Base-by-base conservation (phyloP, 2,329 filamentous ascomycete genomes). In the Exophiala alcalophila region DNA sequence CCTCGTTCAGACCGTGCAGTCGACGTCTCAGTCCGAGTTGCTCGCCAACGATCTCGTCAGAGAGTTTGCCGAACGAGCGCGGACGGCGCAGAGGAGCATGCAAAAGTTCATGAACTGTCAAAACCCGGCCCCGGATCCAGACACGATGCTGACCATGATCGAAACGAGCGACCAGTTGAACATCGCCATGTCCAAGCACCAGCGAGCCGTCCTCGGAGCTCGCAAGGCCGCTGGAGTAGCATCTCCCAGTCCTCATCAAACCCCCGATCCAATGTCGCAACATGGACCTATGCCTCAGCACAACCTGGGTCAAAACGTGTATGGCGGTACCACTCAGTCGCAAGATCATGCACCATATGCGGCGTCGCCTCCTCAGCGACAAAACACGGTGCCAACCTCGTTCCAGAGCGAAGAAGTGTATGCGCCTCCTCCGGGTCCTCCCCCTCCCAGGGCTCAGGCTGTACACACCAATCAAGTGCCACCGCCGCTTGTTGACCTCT, bases 101-200 rank as follows among this genome's bases (percentile, higher is more conserved):
- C 89, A 96, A 59, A 74, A 74, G 21, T 97, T 94, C 67, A 95
- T 97, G 72, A 74, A 81, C 28, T 79, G 82, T 32, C 81, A 84
- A 43, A 78, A 87, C 60, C 90, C 91, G 0, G 62, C 78, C 1
- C 90, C 91, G 0, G 92, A 97, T 63, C 91, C 95, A 58, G 84
- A 95, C 55, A 97, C 91, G 1, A 88, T 97, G 77, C 81, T 92
- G 61, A 90, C 81, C 10, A 71, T 98, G 49, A 95, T 98, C 59
- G 89, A 96, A 64, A 92, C 88, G 10, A 95, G 94, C 61, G 92
- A 97, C 65, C 85, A 91, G 61, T 73, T 98, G 20, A 86, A 87
- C 48, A 79, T 86, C 30, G 83, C 90, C 0, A 73, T 91, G 27
- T 92, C 81, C 52, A 82, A 88, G 60, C 87, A 96, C 63, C 87